phyloP scores from a whole-genome alignment of 768 basidiomycete species.

The Russula vinacea region DNA sequence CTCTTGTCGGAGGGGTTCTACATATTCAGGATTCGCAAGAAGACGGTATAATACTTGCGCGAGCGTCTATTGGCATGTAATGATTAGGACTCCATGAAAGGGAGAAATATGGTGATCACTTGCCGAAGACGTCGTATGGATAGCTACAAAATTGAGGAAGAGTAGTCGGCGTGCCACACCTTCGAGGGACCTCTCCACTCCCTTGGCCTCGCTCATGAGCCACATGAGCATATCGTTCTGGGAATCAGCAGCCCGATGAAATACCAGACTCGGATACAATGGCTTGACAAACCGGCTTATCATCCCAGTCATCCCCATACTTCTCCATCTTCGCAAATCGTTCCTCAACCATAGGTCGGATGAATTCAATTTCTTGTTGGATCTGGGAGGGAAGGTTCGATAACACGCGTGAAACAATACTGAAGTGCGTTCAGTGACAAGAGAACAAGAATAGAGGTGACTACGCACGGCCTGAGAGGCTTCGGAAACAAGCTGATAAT shows the following conservation, averaged over 20 bases:
- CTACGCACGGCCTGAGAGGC: constrained; percentile 40
- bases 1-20: constrained; percentile 31
- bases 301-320: neutral
- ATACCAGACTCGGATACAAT: neutral
- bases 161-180: constrained; percentile 37
- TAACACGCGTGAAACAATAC: neutral
- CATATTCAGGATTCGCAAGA: constrained; percentile 31
- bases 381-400: neutral
- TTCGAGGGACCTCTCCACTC: constrained; percentile 35
- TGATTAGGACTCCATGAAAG: no score
- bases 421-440: neutral
- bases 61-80: constrained; percentile 2
- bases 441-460: no score
- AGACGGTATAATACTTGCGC: constrained; percentile 28
- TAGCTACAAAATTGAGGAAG: constrained; percentile 40
- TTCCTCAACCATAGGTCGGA: neutral
- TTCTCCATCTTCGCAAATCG: constrained; percentile 5
- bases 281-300: no score
- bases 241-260: neutral
- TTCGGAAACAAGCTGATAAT: constrained; percentile 15
- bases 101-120: no score
- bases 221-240: constrained; percentile 43
- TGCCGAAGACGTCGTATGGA: constrained; percentile 40
- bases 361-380: no score
- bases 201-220: constrained; percentile 40